A percentile compares a stretch with the other conserved stretches of the same genome.
phyloP scores from a whole-genome alignment of 129 eudicot genomes.

The Tagetes patula region DNA sequence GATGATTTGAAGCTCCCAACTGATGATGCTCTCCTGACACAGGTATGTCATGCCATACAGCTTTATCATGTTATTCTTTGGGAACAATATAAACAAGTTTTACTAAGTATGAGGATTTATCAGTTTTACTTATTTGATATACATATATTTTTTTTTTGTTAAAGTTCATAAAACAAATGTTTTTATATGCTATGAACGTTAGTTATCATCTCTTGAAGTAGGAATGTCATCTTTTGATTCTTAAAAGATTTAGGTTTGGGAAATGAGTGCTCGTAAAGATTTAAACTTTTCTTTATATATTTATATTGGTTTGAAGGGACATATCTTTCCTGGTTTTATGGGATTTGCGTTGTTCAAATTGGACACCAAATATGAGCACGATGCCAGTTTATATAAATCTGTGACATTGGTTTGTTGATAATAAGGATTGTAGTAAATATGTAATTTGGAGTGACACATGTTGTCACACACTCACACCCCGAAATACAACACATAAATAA shows the following conservation, averaged over 20 bases:
- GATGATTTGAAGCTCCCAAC: constrained; percentile 40
- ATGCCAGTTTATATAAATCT: not conserved
- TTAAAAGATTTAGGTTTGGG: not conserved
- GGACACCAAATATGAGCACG: not conserved
- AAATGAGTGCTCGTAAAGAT: not conserved
- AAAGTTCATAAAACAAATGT: not conserved
- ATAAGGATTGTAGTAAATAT: not conserved
- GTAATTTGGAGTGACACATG: not conserved
- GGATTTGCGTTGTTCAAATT: not conserved
- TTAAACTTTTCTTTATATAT: not conserved
- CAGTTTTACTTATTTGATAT: not conserved
- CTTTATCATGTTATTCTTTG: not conserved
- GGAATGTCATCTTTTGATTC: not conserved
- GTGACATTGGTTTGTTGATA: not conserved
- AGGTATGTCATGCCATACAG: constrained; percentile 13
- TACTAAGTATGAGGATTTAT: not conserved
- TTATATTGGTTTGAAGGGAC: not conserved
- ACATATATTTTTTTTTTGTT: not conserved
- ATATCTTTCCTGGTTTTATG: not conserved
- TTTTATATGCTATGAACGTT: not conserved
- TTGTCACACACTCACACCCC: too few relatives aligned
- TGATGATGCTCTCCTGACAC: constrained; percentile 35
- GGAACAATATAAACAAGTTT: not conserved
- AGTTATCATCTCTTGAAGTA: not conserved
- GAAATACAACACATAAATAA: too few relatives aligned